These are phyloP conservation scores for Eruca vesicaria DNA, from an alignment of 441 rosid species.

Conservation along the genomic window DNA sequence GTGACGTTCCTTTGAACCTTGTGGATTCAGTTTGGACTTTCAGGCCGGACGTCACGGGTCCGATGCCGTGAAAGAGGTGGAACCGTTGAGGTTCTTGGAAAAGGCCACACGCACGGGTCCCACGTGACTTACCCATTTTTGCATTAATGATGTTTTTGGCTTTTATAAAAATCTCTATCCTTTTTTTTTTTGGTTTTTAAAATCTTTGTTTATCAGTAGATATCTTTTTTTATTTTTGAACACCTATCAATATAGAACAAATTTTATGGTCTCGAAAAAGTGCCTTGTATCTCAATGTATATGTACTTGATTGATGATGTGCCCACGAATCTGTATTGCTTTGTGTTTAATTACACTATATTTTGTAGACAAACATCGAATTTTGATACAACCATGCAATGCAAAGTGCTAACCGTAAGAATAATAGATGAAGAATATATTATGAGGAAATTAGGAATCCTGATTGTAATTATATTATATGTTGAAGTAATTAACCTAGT, in stretches of 20 bases:
- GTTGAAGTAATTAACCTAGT: neutral
- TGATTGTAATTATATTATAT: neutral
- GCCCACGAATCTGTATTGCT: neutral
- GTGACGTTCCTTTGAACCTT: conserved; percentile 22
- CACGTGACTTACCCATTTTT: conserved; percentile 23
- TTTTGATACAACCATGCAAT: neutral
- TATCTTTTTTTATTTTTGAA: neutral
- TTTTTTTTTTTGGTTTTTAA: neutral
- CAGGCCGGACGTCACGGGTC: conserved; percentile 35
- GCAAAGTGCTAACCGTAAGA: neutral
- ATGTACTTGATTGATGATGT: neutral
- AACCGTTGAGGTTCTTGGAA: conserved; percentile 20
- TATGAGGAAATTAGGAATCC: neutral
- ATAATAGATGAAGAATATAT: neutral
- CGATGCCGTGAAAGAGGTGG: conserved; percentile 33
- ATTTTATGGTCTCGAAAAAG: conserved; percentile 4
- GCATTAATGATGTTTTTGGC: neutral
- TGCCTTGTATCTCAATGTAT: neutral
- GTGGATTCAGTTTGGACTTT: conserved; percentile 36
- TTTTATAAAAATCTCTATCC: neutral
- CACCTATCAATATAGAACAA: neutral
- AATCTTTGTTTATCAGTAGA: neutral
- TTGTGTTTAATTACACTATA: neutral
- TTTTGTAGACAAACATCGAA: neutral
- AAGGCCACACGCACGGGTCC: conserved; percentile 21